A percentile compares a stretch with the other conserved stretches of the same genome.
phyloP scores from a whole-genome alignment of 192 early-diverging fungal species.

The Coemansia umbellata region DNA sequence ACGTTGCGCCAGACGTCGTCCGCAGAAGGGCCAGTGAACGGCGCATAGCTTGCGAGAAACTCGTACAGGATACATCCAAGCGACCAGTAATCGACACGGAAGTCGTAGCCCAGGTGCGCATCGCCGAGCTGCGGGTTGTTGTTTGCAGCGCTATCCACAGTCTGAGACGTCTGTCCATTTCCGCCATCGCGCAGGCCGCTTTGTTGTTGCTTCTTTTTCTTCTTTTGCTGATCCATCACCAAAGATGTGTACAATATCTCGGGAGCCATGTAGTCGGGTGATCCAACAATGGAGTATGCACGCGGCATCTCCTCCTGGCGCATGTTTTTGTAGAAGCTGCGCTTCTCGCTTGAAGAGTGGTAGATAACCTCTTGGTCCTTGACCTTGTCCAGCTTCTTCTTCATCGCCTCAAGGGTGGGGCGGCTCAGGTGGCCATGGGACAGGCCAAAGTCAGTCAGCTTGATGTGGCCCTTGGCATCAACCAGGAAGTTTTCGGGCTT shows the following conservation, averaged over 20 bases:
- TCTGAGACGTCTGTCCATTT: too few relatives aligned
- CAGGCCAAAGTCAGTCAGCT: slow-evolving; percentile 88
- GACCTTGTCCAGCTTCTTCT: slow-evolving; percentile 49
- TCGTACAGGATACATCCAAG: slow-evolving; percentile 78
- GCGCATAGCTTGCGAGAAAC: slow-evolving; percentile 68
- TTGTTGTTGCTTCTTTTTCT: slow-evolving; percentile 22
- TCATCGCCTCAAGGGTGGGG: slow-evolving; percentile 44
- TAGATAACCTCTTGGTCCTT: slow-evolving; percentile 51
- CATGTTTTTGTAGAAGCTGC: slow-evolving; percentile 45
- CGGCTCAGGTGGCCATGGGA: slow-evolving; percentile 71
- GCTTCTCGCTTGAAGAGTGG: slow-evolving; percentile 47
- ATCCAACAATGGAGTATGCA: slow-evolving; percentile 82
- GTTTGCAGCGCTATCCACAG: slow-evolving; percentile 2
- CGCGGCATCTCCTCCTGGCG: slow-evolving; percentile 56
- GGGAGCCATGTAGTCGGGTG: slow-evolving; percentile 93
- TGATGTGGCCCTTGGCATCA: slow-evolving; percentile 71
- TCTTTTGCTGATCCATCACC: slow-evolving; percentile 43
- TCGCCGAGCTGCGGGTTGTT: slow-evolving; percentile 61
- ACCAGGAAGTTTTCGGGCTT: slow-evolving; percentile 87
- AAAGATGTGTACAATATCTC: slow-evolving; percentile 67
- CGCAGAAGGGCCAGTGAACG: slow-evolving; percentile 62
- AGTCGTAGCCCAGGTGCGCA: slow-evolving; percentile 64
- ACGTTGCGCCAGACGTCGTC: slow-evolving; percentile 85
- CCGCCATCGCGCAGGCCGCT: slow-evolving; percentile 6
- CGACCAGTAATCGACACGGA: slow-evolving; percentile 72